Percentiles rank a stretch among this genome's conserved stretches.
Evolutionary conservation across 1,284 basidiomycete species (phyloP).

Genomic region (Caloboletus inedulis): DNA sequence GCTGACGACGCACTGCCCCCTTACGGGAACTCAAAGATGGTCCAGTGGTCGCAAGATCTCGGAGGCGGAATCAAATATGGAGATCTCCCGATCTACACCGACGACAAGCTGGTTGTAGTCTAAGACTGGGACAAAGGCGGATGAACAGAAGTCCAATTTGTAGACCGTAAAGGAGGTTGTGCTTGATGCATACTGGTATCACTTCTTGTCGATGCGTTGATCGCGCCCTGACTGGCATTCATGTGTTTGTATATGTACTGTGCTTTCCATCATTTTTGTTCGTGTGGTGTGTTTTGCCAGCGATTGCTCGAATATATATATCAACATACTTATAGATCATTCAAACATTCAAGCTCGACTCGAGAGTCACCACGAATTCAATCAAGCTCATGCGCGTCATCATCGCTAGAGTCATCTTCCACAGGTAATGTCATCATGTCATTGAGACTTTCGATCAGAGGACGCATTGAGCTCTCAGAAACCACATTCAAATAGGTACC

Average conservation of each 20-base stretch:
- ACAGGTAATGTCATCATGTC: conserved; percentile 55
- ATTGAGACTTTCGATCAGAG: conserved; percentile 52
- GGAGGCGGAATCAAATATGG: conserved; percentile 25
- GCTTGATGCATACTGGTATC: conserved; percentile 11
- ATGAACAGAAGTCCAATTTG: conserved; percentile 2
- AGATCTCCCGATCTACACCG: conserved; percentile 37
- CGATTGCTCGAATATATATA: background rate
- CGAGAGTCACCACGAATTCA: conserved; percentile 6
- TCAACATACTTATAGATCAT: conserved; percentile 1
- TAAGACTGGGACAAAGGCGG: conserved; percentile 1
- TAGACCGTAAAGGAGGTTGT: background rate
- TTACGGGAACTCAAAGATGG: conserved; percentile 17
- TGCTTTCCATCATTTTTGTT: background rate
- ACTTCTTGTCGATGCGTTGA: conserved; percentile 20
- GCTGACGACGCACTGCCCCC: conserved; percentile 21
- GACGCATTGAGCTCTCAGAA: background rate
- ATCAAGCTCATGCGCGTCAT: conserved; percentile 9
- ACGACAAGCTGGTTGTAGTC: conserved; percentile 18
- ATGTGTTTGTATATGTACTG: conserved; percentile 3
- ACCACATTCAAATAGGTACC: background rate
- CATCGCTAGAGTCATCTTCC: conserved; percentile 15
- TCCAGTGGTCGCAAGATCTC: conserved; percentile 16
- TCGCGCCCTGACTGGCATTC: conserved; percentile 3
- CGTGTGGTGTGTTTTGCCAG: background rate
- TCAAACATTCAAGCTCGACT: background rate